Percentiles rank a stretch among this genome's conserved stretches.
Evolutionary conservation across 345 rosid genomes (phyloP).

Genomic region (Gossypium mustelinum): DNA sequence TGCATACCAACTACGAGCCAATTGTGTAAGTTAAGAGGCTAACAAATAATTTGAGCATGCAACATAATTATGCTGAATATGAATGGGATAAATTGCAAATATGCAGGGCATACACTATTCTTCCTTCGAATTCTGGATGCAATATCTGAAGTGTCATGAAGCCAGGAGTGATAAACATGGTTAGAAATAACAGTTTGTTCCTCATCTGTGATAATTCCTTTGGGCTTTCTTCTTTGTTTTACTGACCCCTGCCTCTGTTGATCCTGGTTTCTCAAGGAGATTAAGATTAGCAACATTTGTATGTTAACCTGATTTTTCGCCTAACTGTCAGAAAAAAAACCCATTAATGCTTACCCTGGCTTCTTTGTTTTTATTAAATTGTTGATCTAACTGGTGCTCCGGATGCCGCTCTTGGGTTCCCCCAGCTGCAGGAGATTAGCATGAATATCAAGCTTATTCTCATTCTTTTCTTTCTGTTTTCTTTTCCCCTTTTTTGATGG

Average conservation of each 20-base stretch:
- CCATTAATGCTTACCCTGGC: conserved; percentile 30
- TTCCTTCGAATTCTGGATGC: conserved; percentile 47
- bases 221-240: conserved; percentile 47
- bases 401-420: conserved; percentile 41
- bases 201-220: conserved; percentile 45
- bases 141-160: conserved; percentile 58
- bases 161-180: conserved; percentile 67
- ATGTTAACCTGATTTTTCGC: neutral
- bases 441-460: neutral
- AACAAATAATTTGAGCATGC: neutral
- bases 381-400: conserved; percentile 30
- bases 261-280: conserved; percentile 41
- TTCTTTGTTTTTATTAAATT: conserved; percentile 31
- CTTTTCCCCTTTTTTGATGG: neutral
- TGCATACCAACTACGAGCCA: neutral
- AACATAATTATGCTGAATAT: neutral
- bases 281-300: conserved; percentile 11
- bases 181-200: conserved; percentile 70
- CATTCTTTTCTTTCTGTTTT: neutral
- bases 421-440: conserved; percentile 32
- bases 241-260: conserved; percentile 31
- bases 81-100: neutral
- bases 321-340: neutral
- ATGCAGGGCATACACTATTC: conserved; percentile 45
- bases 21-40: neutral